Evolutionary conservation across 805 yeast genomes (phyloP), one percentile per base, ranked within the genome.

Genomic region (Huiozyma sinensis): DNA sequence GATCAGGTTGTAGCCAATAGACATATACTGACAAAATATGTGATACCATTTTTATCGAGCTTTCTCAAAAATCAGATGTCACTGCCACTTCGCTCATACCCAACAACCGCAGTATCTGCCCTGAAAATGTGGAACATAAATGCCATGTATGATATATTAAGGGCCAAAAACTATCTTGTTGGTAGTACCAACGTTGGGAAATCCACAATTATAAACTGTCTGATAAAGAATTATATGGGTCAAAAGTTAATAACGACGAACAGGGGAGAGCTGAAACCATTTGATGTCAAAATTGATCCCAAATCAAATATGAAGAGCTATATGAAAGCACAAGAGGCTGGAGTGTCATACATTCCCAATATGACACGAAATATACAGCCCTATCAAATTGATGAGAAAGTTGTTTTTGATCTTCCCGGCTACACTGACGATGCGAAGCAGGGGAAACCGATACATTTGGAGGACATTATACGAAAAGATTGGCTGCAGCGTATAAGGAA

Each of bases 131-230:
- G 66, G 66, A 60, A 61, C 34, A 38, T 62, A 5, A 50, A 49
- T 11, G 43, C 51, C 6, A 48, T 54, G 24, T 53, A 42, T 29
- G 44, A 61, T 2, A 37, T 50, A 36, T 38, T 62, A 39, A 52
- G 49, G 12, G 47, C 50, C 8, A 61, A 64, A 31, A 58, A 73
- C 6, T 79, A 75, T 53, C 59, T 83, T 30, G 63, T 83, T 17
- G 94, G 94, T 1, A 71, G 70, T 46, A 77, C 81, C 8, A 83
- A 83, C 54, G 70, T 75, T 10, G 94, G 94, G 0, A 83, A 83
- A 56, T 77, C 86, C 2, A 69, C 81, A 1, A 50, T 83, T 33
- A 67, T 81, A 1, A 74, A 71, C 50, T 54, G 76, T 13, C 49
- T 81, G 13, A 47, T 73, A 71, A 51, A 54, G 34, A 46, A 47